These are phyloP conservation scores for Parathielavia hyrcaniae DNA, from an alignment of 495 filamentous ascomycete genomes.

Conservation along the genomic window DNA sequence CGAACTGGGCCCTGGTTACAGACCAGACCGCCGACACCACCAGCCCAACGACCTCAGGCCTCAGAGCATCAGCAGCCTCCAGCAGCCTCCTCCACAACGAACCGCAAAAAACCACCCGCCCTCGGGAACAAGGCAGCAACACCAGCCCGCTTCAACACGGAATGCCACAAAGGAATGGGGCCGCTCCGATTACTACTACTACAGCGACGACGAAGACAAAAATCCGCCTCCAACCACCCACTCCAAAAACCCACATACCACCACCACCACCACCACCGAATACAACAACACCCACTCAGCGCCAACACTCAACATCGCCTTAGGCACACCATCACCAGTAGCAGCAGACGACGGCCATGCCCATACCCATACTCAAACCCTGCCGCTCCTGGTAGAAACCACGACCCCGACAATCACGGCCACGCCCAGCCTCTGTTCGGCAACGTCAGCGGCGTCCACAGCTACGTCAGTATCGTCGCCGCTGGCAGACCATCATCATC, in stretches of 20 bases:
- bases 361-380: not conserved
- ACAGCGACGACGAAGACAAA: not conserved
- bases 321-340: no score
- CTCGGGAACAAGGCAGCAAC: not conserved
- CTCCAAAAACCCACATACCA: no score
- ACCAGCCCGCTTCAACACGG: not conserved
- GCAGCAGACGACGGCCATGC: not conserved
- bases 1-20: not conserved
- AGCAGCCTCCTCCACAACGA: conserved; percentile 16
- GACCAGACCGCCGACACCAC: not conserved
- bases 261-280: no score
- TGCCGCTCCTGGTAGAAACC: not conserved
- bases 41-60: not conserved
- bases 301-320: no score
- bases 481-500: not conserved
- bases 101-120: not conserved
- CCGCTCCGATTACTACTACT: not conserved
- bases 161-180: not conserved
- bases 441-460: not conserved
- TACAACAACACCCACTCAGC: no score
- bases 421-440: conserved; percentile 2
- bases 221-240: no score
- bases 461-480: not conserved
- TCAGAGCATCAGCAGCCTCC: conserved; percentile 18
- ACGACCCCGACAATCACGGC: not conserved